These are phyloP conservation scores for Fusarium sp. DNA, from an alignment of 2,329 filamentous ascomycete genomes.

Conservation along the genomic window DNA sequence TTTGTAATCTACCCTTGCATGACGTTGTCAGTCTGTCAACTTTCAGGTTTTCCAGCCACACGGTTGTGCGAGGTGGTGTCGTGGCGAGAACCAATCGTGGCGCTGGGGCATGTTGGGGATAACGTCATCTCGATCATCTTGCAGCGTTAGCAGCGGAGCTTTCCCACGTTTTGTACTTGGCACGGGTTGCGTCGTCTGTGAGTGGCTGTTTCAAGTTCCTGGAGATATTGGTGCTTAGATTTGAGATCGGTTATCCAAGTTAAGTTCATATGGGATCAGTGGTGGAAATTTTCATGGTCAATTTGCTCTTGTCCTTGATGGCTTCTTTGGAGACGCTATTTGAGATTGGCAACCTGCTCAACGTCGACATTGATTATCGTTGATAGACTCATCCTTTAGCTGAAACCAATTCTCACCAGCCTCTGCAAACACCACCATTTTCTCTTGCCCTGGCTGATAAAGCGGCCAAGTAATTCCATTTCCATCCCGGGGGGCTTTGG, in stretches of 20 bases:
- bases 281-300: neutral
- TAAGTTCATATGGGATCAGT: neutral
- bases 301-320: neutral
- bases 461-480: slow-evolving; percentile 36
- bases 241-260: neutral
- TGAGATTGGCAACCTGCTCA: neutral
- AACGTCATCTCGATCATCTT: slow-evolving; percentile 32
- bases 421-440: slow-evolving; percentile 34
- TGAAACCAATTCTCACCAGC: slow-evolving; percentile 11
- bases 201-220: neutral
- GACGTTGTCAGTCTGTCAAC: slow-evolving; percentile 31
- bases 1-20: slow-evolving; percentile 3
- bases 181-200: neutral
- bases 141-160: slow-evolving; percentile 27
- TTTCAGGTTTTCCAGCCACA: slow-evolving; percentile 43
- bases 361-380: slow-evolving; percentile 12
- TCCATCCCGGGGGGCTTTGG: slow-evolving; percentile 24
- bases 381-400: slow-evolving; percentile 13
- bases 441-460: slow-evolving; percentile 30
- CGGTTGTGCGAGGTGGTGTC: neutral
- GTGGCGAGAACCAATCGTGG: slow-evolving; percentile 35
- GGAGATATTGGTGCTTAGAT: neutral
- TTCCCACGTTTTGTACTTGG: slow-evolving; percentile 20
- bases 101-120: neutral
- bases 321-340: neutral